These are phyloP conservation scores for Kwoniella dendrophila DNA, from an alignment of 768 basidiomycete species.

Conservation along the genomic window DNA sequence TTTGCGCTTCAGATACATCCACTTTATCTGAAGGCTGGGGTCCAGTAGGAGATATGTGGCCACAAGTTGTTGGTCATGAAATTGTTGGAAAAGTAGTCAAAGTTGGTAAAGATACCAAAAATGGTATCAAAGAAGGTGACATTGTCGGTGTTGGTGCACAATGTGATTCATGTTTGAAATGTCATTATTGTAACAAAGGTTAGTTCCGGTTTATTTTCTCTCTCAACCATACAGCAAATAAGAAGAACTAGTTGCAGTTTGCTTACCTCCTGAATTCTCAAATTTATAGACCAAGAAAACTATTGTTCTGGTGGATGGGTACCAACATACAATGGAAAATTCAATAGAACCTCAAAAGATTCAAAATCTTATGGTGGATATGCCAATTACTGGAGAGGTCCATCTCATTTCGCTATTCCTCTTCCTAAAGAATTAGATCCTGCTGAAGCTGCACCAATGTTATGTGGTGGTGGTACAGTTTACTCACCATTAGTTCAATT, in stretches of 20 bases:
- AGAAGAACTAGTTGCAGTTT: not conserved
- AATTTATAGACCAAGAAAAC: constrained; percentile 26
- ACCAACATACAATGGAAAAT: constrained; percentile 47
- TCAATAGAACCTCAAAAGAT: constrained; percentile 36
- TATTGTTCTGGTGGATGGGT: constrained; percentile 33
- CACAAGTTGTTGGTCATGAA: constrained; percentile 61
- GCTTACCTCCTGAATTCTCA: not conserved
- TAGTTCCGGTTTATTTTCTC: constrained; percentile 13
- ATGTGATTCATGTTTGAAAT: constrained; percentile 62
- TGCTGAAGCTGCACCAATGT: constrained; percentile 50
- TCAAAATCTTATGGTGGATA: constrained; percentile 50
- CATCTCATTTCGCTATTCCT: constrained; percentile 63
- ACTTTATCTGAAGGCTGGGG: constrained; percentile 60
- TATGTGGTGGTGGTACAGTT: constrained; percentile 52
- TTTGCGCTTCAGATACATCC: constrained; percentile 64
- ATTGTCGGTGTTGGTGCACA: constrained; percentile 63
- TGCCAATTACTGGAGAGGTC: constrained; percentile 51
- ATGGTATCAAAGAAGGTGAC: constrained; percentile 63
- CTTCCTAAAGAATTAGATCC: constrained; percentile 67
- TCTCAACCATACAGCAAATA: not conserved
- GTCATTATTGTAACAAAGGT: constrained; percentile 60
- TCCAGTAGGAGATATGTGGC: constrained; percentile 29
- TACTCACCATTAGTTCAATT: constrained; percentile 46
- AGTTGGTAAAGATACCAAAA: constrained; percentile 63
- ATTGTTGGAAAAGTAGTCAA: constrained; percentile 56